Percentiles rank a stretch among this genome's conserved stretches.
Conservation (phyloP, 225 moss, liverwort and hornwort genomes). For the Pseudoscleropodium purum region DNA sequence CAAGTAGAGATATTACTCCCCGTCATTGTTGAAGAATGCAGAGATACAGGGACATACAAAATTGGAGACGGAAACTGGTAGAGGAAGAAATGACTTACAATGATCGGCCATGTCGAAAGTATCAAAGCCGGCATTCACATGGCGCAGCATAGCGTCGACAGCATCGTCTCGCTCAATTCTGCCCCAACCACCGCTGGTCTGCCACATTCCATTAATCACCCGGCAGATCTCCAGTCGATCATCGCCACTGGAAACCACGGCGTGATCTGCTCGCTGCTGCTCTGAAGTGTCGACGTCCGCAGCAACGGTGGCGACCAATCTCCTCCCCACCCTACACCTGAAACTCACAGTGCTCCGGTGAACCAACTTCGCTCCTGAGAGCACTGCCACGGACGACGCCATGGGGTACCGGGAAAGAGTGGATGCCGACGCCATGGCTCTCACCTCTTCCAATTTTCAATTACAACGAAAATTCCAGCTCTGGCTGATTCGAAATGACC, state of each 20-base stretch:
- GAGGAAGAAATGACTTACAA: slow-evolving; percentile 40
- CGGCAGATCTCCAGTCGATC: slow-evolving; percentile 88
- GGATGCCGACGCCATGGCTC: slow-evolving; percentile 15
- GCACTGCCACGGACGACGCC: slow-evolving; percentile 10
- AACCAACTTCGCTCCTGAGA: slow-evolving; percentile 16
- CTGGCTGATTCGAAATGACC: background rate
- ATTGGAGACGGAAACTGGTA: background rate
- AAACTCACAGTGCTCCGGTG: background rate
- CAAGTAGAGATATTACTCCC: background rate
- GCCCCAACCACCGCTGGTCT: slow-evolving; percentile 97
- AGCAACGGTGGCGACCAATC: background rate
- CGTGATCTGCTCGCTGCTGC: slow-evolving; percentile 24
- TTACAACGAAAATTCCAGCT: background rate
- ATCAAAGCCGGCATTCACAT: slow-evolving; percentile 66
- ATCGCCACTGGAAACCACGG: slow-evolving; percentile 48
- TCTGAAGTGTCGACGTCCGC: slow-evolving; percentile 4
- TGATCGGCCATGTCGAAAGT: slow-evolving; percentile 98
- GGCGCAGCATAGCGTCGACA: slow-evolving; percentile 72
- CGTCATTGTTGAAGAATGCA: background rate
- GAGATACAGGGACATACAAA: background rate
- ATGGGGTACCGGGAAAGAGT: slow-evolving; percentile 13
- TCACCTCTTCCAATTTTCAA: background rate
- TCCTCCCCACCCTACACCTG: background rate
- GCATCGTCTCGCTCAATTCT: slow-evolving; percentile 61
- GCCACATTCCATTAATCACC: slow-evolving; percentile 98